A percentile compares a stretch with the other conserved stretches of the same genome.
Conservation (phyloP, 805 yeast species). For the Candida methanosorbosa region DNA sequence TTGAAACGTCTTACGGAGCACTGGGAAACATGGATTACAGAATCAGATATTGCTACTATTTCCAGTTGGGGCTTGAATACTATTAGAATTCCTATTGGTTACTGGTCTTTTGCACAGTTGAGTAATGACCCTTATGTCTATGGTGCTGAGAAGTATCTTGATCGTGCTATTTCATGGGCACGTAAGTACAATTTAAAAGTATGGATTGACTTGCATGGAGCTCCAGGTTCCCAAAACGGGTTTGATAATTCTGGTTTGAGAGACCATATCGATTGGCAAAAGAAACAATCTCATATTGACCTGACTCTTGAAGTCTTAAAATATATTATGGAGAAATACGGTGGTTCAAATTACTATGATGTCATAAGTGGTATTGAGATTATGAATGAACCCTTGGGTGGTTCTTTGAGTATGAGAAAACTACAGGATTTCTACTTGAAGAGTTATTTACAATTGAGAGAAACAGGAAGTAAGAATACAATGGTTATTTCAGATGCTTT, state of each 20-base stretch:
- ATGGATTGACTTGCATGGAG: constrained; percentile 93
- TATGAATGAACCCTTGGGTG: constrained; percentile 64
- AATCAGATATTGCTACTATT: constrained; percentile 58
- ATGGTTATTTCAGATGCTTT: constrained; percentile 66
- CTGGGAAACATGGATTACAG: constrained; percentile 75
- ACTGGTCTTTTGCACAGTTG: constrained; percentile 74
- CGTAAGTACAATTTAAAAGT: constrained; percentile 52
- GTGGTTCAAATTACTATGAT: constrained; percentile 37
- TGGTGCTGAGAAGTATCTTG: constrained; percentile 71
- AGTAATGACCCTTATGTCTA: constrained; percentile 76
- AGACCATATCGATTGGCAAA: constrained; percentile 43
- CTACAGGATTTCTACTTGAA: constrained; percentile 30
- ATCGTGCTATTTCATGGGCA: constrained; percentile 74
- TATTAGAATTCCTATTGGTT: constrained; percentile 88
- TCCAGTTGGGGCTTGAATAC: constrained; percentile 61
- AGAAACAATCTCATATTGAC: constrained; percentile 29
- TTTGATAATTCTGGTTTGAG: constrained; percentile 90
- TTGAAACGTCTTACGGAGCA: constrained; percentile 45
- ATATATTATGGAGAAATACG: constrained; percentile 44
- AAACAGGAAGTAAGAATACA: constrained; percentile 26
- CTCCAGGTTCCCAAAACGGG: constrained; percentile 95
- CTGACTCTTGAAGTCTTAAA: constrained; percentile 43
- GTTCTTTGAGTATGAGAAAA: constrained; percentile 34
- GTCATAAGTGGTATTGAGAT: constrained; percentile 64
- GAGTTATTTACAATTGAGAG: constrained; percentile 36